These are phyloP conservation scores for Boletales sp. DNA, from an alignment of 768 basidiomycete species.

Conservation along the genomic window DNA sequence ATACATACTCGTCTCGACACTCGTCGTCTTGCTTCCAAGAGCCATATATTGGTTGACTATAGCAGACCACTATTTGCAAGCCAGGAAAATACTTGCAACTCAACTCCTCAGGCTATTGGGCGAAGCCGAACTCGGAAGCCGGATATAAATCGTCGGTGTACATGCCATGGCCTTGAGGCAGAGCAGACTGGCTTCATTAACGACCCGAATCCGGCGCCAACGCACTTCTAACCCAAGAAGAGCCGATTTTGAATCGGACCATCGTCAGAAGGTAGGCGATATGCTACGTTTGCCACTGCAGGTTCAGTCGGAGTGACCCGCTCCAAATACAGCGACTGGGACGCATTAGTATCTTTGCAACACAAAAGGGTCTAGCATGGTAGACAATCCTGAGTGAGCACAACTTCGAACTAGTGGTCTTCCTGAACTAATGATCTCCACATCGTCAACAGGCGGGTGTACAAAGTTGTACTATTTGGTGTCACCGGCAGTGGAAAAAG, in stretches of 20 bases:
- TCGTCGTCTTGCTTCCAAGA: too few relatives aligned
- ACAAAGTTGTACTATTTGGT: constrained; percentile 26
- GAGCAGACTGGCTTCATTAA: constrained; percentile 1
- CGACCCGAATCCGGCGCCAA: background rate
- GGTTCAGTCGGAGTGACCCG: background rate
- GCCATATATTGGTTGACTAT: too few relatives aligned
- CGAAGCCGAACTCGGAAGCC: too few relatives aligned
- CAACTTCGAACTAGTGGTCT: background rate
- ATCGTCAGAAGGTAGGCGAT: constrained; percentile 6
- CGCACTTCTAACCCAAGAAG: background rate
- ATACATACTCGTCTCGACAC: too few relatives aligned
- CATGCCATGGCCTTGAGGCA: constrained; percentile 16
- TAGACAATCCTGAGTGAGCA: constrained; percentile 14
- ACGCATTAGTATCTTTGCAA: too few relatives aligned
- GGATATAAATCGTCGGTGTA: constrained; percentile 3
- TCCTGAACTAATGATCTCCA: background rate
- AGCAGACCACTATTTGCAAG: background rate
- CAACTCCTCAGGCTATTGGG: too few relatives aligned
- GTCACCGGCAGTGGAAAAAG: constrained; percentile 30
- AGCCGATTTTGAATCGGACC: background rate
- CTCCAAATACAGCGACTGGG: background rate
- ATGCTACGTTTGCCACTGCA: background rate
- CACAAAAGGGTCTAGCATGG: too few relatives aligned
- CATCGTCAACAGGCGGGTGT: constrained; percentile 12
- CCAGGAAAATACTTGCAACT: background rate